Conservation (phyloP, 2,329 filamentous ascomycete genomes). For the Alternaria atra region DNA sequence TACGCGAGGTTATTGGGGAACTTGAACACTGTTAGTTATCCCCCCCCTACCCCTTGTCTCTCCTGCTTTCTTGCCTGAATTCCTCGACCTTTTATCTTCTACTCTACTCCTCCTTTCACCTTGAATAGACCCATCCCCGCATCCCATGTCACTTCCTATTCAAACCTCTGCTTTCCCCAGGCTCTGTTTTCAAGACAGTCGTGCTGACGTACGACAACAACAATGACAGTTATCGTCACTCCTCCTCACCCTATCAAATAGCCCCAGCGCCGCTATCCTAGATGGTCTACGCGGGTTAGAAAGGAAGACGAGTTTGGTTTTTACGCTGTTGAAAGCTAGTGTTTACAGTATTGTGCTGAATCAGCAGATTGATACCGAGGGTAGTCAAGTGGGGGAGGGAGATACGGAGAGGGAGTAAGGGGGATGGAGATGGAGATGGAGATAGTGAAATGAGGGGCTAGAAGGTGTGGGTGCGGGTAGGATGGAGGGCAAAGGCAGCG, state of each 20-base stretch:
- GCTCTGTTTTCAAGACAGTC: too few relatives aligned
- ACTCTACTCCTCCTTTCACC: too few relatives aligned
- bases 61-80: not conserved
- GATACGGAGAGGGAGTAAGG: slow-evolving; percentile 1
- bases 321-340: slow-evolving; percentile 95
- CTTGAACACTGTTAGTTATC: slow-evolving; percentile 77
- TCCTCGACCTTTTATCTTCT: too few relatives aligned
- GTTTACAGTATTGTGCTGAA: slow-evolving; percentile 99
- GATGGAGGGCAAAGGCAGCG: not conserved
- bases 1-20: slow-evolving; percentile 88
- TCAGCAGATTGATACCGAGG: slow-evolving; percentile 70
- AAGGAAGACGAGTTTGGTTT: slow-evolving; percentile 92
- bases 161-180: too few relatives aligned
- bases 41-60: not conserved
- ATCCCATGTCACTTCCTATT: too few relatives aligned
- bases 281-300: slow-evolving; percentile 89
- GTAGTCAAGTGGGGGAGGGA: slow-evolving; percentile 32
- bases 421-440: not conserved
- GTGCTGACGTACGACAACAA: slow-evolving; percentile 8
- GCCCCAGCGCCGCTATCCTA: slow-evolving; percentile 73
- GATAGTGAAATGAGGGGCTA: not conserved
- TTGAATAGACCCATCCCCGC: too few relatives aligned
- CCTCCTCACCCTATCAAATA: slow-evolving; percentile 74
- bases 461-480: too few relatives aligned
- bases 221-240: slow-evolving; percentile 61